Evolutionary conservation across 139 green algal species (phyloP).

Genomic region (Penium margaritaceum): DNA sequence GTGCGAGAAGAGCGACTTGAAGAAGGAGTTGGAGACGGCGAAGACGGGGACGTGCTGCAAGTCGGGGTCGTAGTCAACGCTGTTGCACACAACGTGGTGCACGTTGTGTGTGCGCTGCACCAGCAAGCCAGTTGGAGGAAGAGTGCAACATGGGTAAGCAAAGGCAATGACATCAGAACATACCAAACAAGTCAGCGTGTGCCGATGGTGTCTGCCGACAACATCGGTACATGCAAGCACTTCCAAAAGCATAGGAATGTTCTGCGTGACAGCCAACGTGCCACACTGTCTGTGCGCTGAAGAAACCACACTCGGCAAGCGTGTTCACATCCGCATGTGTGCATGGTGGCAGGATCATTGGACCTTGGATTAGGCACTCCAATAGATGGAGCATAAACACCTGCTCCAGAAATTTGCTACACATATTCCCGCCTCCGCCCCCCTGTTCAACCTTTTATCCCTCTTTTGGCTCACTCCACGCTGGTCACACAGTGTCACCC

Average conservation of each 20-base stretch:
- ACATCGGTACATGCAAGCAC: neutral
- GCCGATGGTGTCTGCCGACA: neutral
- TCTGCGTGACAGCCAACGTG: neutral
- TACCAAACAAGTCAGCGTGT: neutral
- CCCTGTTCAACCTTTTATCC: too few species aligned
- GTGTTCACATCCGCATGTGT: too few species aligned
- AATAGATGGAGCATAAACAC: too few species aligned
- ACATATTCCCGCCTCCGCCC: too few species aligned
- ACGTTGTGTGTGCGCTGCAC: conserved; percentile 51
- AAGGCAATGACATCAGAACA: neutral
- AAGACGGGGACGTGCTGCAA: conserved; percentile 51
- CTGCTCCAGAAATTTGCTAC: too few species aligned
- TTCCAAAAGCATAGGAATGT: neutral
- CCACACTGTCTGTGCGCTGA: neutral
- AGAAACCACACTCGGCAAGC: too few species aligned
- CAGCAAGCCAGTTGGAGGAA: neutral
- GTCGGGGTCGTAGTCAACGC: conserved; percentile 48
- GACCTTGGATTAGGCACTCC: too few species aligned
- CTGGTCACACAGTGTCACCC: too few species aligned
- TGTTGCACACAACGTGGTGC: conserved; percentile 52
- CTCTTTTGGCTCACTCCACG: too few species aligned
- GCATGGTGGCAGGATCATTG: too few species aligned
- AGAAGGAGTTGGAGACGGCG: conserved; percentile 40
- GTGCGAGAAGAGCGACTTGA: conserved; percentile 33
- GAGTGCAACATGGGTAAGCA: neutral